phyloP scores from a whole-genome alignment of 371 early-diverging fungal species.

The Furculomyces boomerangus region DNA sequence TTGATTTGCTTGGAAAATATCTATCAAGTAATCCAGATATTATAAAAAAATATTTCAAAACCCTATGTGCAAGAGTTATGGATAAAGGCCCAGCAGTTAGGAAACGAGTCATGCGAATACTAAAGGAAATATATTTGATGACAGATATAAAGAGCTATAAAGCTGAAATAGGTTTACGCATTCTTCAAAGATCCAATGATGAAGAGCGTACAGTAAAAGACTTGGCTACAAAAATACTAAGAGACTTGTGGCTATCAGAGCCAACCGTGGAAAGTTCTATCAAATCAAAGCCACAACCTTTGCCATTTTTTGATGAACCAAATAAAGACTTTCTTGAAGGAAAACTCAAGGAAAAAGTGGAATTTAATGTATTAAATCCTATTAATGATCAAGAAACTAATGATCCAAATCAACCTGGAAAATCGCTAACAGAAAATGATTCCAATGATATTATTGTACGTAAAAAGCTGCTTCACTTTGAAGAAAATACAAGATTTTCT shows the following conservation, averaged over 20 bases:
- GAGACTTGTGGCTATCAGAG: conserved; percentile 1
- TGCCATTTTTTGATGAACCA: too few relatives aligned
- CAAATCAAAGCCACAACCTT: too few relatives aligned
- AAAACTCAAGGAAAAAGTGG: too few relatives aligned
- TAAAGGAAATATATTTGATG: conserved; percentile 45
- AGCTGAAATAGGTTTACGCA: conserved; percentile 51
- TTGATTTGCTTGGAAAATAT: conserved; percentile 71
- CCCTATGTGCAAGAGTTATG: conserved; percentile 18
- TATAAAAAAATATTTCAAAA: conserved; percentile 29
- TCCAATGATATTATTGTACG: too few relatives aligned
- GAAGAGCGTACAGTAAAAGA: conserved; percentile 33
- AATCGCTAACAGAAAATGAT: too few relatives aligned
- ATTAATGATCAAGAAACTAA: too few relatives aligned
- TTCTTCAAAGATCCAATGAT: conserved; percentile 55
- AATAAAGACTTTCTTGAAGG: too few relatives aligned
- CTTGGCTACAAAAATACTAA: neutral
- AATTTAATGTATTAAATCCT: too few relatives aligned
- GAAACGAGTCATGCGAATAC: conserved; percentile 60
- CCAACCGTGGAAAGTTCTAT: too few relatives aligned
- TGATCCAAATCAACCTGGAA: too few relatives aligned
- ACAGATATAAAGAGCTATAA: conserved; percentile 28
- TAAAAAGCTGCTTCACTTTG: too few relatives aligned
- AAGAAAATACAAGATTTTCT: too few relatives aligned
- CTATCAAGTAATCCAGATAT: conserved; percentile 38
- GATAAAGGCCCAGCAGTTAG: conserved; percentile 75